These are phyloP conservation scores for Calonectria pseudoreteaudii DNA, from an alignment of 2,329 filamentous ascomycete genomes.

Conservation along the genomic window DNA sequence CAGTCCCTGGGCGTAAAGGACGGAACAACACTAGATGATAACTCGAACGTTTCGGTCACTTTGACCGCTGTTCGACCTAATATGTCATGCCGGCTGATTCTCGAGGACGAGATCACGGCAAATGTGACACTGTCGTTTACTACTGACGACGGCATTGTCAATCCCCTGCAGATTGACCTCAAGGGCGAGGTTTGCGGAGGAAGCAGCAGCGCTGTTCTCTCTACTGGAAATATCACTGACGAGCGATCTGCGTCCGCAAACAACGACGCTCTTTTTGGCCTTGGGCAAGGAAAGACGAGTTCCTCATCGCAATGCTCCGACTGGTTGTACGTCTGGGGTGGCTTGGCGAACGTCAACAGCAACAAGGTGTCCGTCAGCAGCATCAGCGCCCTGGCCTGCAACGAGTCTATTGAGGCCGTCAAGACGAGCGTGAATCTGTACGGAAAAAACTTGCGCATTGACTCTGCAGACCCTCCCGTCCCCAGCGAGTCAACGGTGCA, in stretches of 20 bases:
- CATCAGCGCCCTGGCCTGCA: slow-evolving; percentile 51
- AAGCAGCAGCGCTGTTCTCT: slow-evolving; percentile 32
- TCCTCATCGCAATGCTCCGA: slow-evolving; percentile 44
- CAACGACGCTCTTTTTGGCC: slow-evolving; percentile 31
- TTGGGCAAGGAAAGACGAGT: slow-evolving; percentile 32
- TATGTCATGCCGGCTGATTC: slow-evolving; percentile 42
- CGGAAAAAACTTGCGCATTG: slow-evolving; percentile 42
- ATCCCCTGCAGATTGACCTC: slow-evolving; percentile 40
- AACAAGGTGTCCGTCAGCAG: slow-evolving; percentile 42
- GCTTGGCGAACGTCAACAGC: slow-evolving; percentile 38
- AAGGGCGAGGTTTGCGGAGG: slow-evolving; percentile 36
- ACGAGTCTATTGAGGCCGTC: slow-evolving; percentile 50
- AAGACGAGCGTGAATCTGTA: slow-evolving; percentile 38
- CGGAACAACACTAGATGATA: background rate
- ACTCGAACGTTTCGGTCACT: slow-evolving; percentile 37
- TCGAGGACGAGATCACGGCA: slow-evolving; percentile 36
- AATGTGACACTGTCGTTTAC: slow-evolving; percentile 38
- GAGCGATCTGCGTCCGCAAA: background rate
- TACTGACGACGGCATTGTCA: slow-evolving; percentile 27
- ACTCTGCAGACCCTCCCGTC: slow-evolving; percentile 42
- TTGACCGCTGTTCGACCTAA: slow-evolving; percentile 48
- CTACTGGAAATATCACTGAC: slow-evolving; percentile 19
- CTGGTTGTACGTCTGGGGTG: slow-evolving; percentile 52
- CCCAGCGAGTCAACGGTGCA: slow-evolving; percentile 38
- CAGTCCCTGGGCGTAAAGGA: slow-evolving; percentile 38